Base-by-base conservation (phyloP, 345 rosid genomes). In the Cardamine resedifolia region DNA sequence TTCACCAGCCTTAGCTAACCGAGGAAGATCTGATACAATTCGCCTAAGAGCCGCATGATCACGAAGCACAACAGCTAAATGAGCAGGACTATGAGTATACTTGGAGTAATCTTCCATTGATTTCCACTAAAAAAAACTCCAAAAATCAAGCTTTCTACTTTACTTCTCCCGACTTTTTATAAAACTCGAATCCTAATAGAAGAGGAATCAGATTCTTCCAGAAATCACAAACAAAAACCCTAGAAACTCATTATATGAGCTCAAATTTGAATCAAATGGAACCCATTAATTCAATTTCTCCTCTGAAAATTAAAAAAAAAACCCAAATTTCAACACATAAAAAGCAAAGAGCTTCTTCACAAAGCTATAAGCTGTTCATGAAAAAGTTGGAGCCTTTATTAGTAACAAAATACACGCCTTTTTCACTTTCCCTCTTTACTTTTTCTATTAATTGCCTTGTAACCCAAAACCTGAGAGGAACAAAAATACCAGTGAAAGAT, bases 41-140 rank as follows among this genome's bases (percentile, higher is more conserved):
- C 82, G 76, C 80, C 77, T 88, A 3, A 96, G 91, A 47, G 83
- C 82, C 12, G 86, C 85, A 79, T 92, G 72, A 71, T 96, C 97
- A 2, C 86, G 90, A 18, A 82, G 85, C 51, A 83, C 89, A 74
- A 92, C 96, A 1, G 99, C 98, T 68, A 82, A 48, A 75, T 92
- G 99, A 4, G 85, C 97, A 77, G 98, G 91, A 83, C 99, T 92
- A 58, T 92, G 97, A 20, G 78, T 75, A 77, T 87, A 96, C 80
- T 80, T 86, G 6, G 90, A 77, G 69, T 80, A 55, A 79, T 91
- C 96, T 68, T 89, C 99, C 99, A 95, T 93, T 90, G 26, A 43
- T 24, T 59, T 23, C 57, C 68, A 45, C 15, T n/a, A 67, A 74
- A 61, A 38, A 39, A 39, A 57, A 24, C 47, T 52, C 33, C 31